A percentile compares a stretch with the other conserved stretches of the same genome.
These are phyloP conservation scores for Cardamine chenopodiifolia DNA, from an alignment of 345 rosid genomes.

Conservation along the genomic window DNA sequence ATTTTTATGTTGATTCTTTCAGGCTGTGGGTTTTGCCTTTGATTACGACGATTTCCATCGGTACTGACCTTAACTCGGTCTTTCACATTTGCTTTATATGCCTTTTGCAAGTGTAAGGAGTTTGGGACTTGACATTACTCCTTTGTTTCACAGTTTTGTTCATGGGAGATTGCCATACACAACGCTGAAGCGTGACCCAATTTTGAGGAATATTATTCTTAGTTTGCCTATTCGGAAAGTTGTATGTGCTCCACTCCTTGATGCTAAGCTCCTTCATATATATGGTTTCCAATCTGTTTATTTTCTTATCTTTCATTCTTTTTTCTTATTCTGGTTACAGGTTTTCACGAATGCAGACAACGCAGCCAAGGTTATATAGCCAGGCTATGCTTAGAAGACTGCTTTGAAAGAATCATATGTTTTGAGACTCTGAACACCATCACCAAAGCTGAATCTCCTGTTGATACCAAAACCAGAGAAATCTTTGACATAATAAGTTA, in stretches of 20 bases:
- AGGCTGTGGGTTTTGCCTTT: constrained; percentile 88
- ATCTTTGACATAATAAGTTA: constrained; percentile 54
- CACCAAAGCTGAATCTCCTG: constrained; percentile 43
- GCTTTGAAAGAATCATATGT: constrained; percentile 84
- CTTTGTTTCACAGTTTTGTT: constrained; percentile 60
- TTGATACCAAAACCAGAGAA: constrained; percentile 37
- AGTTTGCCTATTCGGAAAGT: constrained; percentile 85
- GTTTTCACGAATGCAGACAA: constrained; percentile 88
- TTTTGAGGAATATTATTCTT: constrained; percentile 71
- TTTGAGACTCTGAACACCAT: constrained; percentile 81
- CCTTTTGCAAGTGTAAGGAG: not conserved
- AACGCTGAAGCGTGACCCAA: constrained; percentile 80
- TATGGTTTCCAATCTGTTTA: not conserved
- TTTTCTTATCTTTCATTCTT: not conserved
- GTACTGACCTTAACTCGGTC: constrained; percentile 40
- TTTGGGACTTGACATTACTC: not conserved
- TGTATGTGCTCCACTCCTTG: constrained; percentile 49
- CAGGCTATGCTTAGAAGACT: constrained; percentile 85
- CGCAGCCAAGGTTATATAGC: constrained; percentile 65
- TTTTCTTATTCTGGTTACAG: constrained; percentile 29
- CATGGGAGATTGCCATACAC: constrained; percentile 89
- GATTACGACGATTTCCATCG: constrained; percentile 84
- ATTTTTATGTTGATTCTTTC: constrained; percentile 8
- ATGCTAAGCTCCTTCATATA: not conserved
- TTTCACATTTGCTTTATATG: not conserved